phyloP scores from a whole-genome alignment of 2,329 filamentous ascomycete genomes.

The Seiridium cupressi region DNA sequence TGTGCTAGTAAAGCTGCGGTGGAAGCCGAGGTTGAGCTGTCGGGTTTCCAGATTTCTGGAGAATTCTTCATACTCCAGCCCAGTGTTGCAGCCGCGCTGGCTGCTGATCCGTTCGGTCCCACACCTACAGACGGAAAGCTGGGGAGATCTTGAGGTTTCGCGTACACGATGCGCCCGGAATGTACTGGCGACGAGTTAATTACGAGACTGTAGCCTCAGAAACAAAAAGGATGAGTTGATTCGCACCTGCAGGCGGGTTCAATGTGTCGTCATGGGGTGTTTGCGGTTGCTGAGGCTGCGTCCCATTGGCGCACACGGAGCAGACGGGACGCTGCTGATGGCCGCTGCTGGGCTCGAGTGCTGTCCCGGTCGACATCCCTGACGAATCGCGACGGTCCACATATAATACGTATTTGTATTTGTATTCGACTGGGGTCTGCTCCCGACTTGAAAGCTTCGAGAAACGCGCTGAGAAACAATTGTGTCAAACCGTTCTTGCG shows the following conservation, averaged over 20 bases:
- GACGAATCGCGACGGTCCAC: constrained; percentile 3
- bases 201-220: background rate
- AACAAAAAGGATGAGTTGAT: constrained; percentile 1
- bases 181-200: constrained; percentile 13
- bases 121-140: constrained; percentile 70
- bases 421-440: background rate
- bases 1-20: constrained; percentile 29
- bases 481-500: too few species aligned
- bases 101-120: constrained; percentile 55
- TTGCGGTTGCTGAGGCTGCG: background rate
- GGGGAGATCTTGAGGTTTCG: constrained; percentile 69
- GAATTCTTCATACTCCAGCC: constrained; percentile 70
- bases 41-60: constrained; percentile 65
- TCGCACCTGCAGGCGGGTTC: constrained; percentile 1
- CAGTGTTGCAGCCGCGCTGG: constrained; percentile 70
- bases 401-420: background rate
- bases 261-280: constrained; percentile 5
- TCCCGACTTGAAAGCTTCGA: background rate
- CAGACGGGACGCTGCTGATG: background rate
- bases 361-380: constrained; percentile 6
- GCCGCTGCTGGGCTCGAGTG: background rate
- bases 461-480: background rate
- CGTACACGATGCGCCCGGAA: constrained; percentile 62
- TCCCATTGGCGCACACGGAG: background rate
- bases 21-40: constrained; percentile 55